Percentiles rank a stretch among this genome's conserved stretches.
phyloP scores from a whole-genome alignment of 768 basidiomycete genomes.

The Punctularia strigosozonata region DNA sequence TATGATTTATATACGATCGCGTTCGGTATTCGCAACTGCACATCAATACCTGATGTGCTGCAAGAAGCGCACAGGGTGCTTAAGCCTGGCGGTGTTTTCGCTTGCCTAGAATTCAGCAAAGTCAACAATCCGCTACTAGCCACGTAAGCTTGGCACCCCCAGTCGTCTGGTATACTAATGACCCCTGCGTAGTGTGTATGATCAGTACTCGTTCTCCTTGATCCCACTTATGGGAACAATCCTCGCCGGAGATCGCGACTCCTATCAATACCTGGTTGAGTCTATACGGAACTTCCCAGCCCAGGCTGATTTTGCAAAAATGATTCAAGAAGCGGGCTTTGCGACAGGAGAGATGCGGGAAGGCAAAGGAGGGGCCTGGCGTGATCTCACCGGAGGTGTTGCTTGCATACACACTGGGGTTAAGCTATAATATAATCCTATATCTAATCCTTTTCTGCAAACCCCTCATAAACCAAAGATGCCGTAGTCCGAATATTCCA shows the following conservation, averaged over 20 bases:
- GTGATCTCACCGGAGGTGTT: constrained; percentile 78
- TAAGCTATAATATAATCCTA: no score
- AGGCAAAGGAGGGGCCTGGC: constrained; percentile 76
- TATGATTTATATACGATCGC: constrained; percentile 98
- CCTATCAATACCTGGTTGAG: constrained; percentile 97
- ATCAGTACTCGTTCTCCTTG: constrained; percentile 90
- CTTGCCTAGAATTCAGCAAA: constrained; percentile 92
- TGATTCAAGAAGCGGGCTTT: constrained; percentile 86
- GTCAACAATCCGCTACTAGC: constrained; percentile 81
- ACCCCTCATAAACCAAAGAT: no score
- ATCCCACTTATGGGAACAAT: constrained; percentile 96
- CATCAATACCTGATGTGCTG: constrained; percentile 79
- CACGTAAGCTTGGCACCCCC: constrained; percentile 46
- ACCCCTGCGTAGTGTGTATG: constrained; percentile 54
- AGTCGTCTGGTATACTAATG: neutral
- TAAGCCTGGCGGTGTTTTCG: constrained; percentile 92
- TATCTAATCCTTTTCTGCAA: no score
- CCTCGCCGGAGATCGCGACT: constrained; percentile 86
- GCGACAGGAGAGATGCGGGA: constrained; percentile 45
- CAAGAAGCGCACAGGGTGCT: constrained; percentile 87
- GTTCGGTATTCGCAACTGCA: constrained; percentile 97
- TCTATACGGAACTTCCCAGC: constrained; percentile 91
- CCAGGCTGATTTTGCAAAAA: constrained; percentile 76
- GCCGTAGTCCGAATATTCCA: no score
- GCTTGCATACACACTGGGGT: constrained; percentile 79